Evolutionary conservation across 2,329 filamentous ascomycete species (phyloP).

Genomic region (Rutstroemia sp.): DNA sequence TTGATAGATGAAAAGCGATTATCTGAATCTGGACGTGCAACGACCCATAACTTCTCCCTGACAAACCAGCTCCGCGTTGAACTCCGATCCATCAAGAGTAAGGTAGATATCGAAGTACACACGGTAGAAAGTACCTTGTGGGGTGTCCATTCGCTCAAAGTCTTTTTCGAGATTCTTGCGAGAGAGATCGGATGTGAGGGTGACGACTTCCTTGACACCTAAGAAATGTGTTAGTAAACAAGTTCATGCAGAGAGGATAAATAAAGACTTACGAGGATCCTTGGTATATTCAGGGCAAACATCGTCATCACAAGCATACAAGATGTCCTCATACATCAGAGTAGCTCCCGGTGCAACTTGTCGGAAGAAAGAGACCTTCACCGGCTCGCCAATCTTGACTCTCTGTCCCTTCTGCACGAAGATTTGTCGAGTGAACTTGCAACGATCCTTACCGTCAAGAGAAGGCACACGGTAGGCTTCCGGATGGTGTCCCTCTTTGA

Average conservation of each 20-base stretch:
- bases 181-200: constrained; percentile 90
- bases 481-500: constrained; percentile 97
- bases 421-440: constrained; percentile 97
- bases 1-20: constrained; percentile 5
- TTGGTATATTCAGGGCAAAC: constrained; percentile 98
- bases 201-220: constrained; percentile 99
- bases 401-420: constrained; percentile 98
- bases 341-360: constrained; percentile 96
- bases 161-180: constrained; percentile 99
- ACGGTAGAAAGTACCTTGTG: constrained; percentile 91
- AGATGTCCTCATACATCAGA: constrained; percentile 97
- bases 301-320: constrained; percentile 97
- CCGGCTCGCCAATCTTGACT: constrained; percentile 97
- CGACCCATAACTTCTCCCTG: constrained; percentile 98
- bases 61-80: constrained; percentile 97
- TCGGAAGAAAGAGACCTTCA: constrained; percentile 98
- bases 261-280: constrained; percentile 77
- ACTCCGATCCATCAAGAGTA: constrained; percentile 93
- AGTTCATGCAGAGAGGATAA: not conserved
- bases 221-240: constrained; percentile 2
- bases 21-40: constrained; percentile 83
- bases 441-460: constrained; percentile 92
- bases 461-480: constrained; percentile 97
- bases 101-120: constrained; percentile 77
- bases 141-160: constrained; percentile 98